Conservation (phyloP, 345 rosid genomes). For the Euphorbia tirucalli region DNA sequence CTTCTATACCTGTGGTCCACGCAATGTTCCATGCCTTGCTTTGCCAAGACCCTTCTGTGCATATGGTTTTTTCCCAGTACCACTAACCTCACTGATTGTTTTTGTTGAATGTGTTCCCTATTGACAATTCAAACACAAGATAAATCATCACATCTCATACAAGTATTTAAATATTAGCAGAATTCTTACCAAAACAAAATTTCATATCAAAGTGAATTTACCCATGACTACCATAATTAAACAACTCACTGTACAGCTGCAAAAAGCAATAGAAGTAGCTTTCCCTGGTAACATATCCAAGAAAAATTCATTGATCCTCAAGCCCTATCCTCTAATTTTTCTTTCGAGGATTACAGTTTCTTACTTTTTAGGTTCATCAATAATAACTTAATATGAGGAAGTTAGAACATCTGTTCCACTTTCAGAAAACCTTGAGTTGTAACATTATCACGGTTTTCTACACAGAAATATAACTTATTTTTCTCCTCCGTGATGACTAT, state of each 20-base stretch:
- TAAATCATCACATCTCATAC: background rate
- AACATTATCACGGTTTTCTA: background rate
- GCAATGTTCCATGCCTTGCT: slow-evolving; percentile 85
- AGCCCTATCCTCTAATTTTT: background rate
- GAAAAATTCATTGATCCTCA: background rate
- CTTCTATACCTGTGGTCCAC: slow-evolving; percentile 76
- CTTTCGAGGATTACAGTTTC: too few relatives aligned
- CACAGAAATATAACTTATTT: background rate
- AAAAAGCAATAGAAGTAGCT: background rate
- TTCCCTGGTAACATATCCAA: background rate
- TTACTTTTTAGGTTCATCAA: background rate
- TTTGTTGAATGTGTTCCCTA: slow-evolving; percentile 97
- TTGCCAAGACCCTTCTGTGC: slow-evolving; percentile 84
- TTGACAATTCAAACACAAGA: slow-evolving; percentile 12
- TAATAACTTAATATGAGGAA: background rate
- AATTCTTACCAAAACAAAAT: background rate
- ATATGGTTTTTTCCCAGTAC: slow-evolving; percentile 94
- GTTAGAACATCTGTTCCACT: background rate
- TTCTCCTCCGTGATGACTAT: background rate
- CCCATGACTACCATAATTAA: background rate
- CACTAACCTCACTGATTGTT: slow-evolving; percentile 90
- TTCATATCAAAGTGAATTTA: background rate
- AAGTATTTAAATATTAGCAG: background rate
- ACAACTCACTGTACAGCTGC: background rate
- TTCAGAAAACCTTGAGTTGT: background rate